Conservation (phyloP, 192 early-diverging fungal genomes). For the Podila clonocystis region DNA sequence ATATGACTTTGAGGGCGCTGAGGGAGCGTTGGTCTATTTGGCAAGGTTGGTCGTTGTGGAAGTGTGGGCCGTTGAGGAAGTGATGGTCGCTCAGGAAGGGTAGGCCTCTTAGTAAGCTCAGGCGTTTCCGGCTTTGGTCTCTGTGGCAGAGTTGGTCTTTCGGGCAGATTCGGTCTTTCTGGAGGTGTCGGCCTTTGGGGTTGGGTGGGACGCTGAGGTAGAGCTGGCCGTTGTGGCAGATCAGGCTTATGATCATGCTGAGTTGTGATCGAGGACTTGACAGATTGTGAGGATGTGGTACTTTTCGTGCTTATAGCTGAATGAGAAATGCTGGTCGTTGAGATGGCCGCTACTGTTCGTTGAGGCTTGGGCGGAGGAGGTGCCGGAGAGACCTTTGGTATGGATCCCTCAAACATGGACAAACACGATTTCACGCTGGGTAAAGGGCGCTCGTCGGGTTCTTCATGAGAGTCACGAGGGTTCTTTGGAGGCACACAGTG, state of each 20-base stretch:
- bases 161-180: background rate
- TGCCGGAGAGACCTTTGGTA: background rate
- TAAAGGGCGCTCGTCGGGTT: background rate
- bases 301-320: no score
- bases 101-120: background rate
- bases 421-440: background rate
- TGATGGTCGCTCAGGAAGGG: background rate
- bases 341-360: background rate
- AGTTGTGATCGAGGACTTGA: no score
- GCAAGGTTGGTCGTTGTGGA: conserved; percentile 10
- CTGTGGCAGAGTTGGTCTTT: background rate
- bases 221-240: background rate
- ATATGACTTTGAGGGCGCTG: conserved; percentile 5
- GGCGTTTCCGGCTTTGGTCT: background rate
- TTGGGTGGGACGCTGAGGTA: background rate
- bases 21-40: conserved; percentile 3
- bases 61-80: conserved; percentile 30
- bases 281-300: no score
- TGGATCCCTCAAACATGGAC: background rate
- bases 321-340: no score
- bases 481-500: background rate
- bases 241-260: background rate
- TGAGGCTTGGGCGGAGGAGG: conserved; percentile 1
- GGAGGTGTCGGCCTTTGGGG: conserved; percentile 1
- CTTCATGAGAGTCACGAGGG: background rate